Evolutionary conservation across 2,329 filamentous ascomycete species (phyloP), one percentile per base, ranked within the genome.

Genomic region (Pseudopithomyces maydicus): DNA sequence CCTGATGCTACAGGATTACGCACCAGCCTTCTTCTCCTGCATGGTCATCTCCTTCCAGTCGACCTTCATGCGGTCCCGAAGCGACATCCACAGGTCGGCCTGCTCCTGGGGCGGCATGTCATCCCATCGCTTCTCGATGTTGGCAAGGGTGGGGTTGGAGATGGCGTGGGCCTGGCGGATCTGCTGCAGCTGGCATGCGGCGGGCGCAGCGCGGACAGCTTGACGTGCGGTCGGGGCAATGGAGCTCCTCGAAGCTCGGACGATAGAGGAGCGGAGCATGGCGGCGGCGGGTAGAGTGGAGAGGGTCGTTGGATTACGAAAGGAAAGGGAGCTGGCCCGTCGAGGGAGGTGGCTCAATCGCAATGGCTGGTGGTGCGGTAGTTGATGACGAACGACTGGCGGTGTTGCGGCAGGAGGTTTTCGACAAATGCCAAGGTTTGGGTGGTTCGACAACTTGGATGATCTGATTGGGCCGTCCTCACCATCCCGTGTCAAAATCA

Each of bases 61-160:
- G 72, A 86, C 88, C 90, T 97, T 97, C 95, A 99, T 99, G 76
- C 95, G 90, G 83, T 99, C 95, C 80, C 95, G 88, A 79, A 99
- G 85, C 70, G 90, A 85, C 95, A 99, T 99, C 95, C 95, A 99
- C 72, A 99, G 84, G 77, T 99, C 95, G 68, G 95, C 95, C 88
- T 99, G 95, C 87, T 99, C 95, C 85, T 97, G 92, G 65, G 95
- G 92, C 58, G 94, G 93, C 91, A 98, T 93, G 64, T 84, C 87
- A 84, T 99, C 95, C 95, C 95, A 99, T 84, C 95, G 87, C 89
- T 97, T 97, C 88, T 99, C 95, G 76, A 99, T 98, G 82, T 96
- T 92, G 80, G 92, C 91, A 74, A 99, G 87, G 57, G 92, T 97
- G 70, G 96, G 95, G 84, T 97, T 98, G 75, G 93, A 96, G 81